phyloP scores from a whole-genome alignment of 1,284 basidiomycete genomes.

The Trametes pubescens region DNA sequence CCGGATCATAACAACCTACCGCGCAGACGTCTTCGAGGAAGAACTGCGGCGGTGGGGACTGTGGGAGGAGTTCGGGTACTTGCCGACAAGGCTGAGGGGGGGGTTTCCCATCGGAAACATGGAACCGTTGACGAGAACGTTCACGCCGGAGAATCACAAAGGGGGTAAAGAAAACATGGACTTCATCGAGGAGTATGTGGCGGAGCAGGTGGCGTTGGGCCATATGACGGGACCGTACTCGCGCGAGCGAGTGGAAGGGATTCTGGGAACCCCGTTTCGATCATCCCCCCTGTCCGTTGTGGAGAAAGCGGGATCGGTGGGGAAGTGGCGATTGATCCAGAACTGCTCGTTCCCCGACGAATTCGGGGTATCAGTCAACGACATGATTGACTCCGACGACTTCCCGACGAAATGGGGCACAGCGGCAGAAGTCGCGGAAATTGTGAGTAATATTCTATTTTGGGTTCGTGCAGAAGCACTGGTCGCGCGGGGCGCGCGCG shows the following conservation, averaged over 20 bases:
- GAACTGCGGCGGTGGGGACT: conserved; percentile 30
- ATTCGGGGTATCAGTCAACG: conserved; percentile 40
- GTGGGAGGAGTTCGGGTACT: conserved; percentile 39
- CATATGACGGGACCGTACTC: conserved; percentile 48
- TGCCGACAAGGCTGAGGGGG: conserved; percentile 38
- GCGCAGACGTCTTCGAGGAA: conserved; percentile 28
- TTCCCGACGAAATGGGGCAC: conserved; percentile 44
- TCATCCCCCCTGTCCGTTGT: conserved; percentile 37
- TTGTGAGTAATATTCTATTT: conserved; percentile 41
- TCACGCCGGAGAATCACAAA: conserved; percentile 42
- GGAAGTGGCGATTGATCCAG: conserved; percentile 25
- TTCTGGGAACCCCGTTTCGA: conserved; percentile 38
- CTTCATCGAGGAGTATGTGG: conserved; percentile 42
- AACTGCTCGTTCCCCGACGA: conserved; percentile 27
- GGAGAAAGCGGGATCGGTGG: conserved; percentile 7
- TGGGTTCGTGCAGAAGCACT: not conserved
- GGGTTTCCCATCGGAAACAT: conserved; percentile 48
- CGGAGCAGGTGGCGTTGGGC: conserved; percentile 35
- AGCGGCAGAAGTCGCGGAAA: conserved; percentile 38
- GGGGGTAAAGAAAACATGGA: conserved; percentile 27
- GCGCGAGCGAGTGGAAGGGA: conserved; percentile 32
- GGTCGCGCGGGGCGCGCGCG: no score
- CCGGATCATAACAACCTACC: conserved; percentile 31
- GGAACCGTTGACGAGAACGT: conserved; percentile 35
- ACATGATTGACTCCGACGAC: conserved; percentile 39